phyloP scores from a whole-genome alignment of 2,329 filamentous ascomycete genomes.

The Paraphaeosphaeria sporulosa region DNA sequence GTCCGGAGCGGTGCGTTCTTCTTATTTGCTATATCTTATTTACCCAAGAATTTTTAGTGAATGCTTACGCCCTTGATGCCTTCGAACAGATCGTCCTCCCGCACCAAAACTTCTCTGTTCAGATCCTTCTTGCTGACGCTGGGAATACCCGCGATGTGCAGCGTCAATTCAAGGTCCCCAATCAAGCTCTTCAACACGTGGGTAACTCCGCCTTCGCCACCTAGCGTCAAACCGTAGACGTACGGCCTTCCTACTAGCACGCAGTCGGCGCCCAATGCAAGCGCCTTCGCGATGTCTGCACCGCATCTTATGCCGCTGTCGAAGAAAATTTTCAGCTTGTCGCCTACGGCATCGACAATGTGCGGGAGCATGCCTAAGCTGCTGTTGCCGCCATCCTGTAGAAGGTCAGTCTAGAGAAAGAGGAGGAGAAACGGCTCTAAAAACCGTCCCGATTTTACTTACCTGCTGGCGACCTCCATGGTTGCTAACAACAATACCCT shows the following conservation, averaged over 20 bases:
- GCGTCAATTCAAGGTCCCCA: slow-evolving; percentile 31
- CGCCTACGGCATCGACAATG: slow-evolving; percentile 59
- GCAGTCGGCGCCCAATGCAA: slow-evolving; percentile 64
- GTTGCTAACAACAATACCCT: slow-evolving; percentile 61
- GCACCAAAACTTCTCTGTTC: slow-evolving; percentile 29
- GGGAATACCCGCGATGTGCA: slow-evolving; percentile 34
- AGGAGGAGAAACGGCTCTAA: neutral
- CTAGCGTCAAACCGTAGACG: slow-evolving; percentile 65
- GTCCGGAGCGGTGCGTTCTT: no score
- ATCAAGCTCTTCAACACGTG: slow-evolving; percentile 30
- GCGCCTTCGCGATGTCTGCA: slow-evolving; percentile 60
- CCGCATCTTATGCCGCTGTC: slow-evolving; percentile 61
- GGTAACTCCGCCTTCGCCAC: slow-evolving; percentile 63
- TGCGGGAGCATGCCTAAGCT: slow-evolving; percentile 64
- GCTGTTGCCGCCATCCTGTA: slow-evolving; percentile 57
- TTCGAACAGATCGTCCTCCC: slow-evolving; percentile 2
- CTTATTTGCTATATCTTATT: no score
- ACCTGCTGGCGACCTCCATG: slow-evolving; percentile 60
- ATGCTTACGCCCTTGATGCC: slow-evolving; percentile 1
- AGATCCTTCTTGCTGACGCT: slow-evolving; percentile 28
- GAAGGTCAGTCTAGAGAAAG: neutral
- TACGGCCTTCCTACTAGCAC: slow-evolving; percentile 66
- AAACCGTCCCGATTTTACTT: neutral
- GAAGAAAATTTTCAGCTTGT: slow-evolving; percentile 53
- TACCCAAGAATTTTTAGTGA: neutral